Base-by-base conservation (phyloP, 805 yeast species). In the Cyberlindnera bimundalis region DNA sequence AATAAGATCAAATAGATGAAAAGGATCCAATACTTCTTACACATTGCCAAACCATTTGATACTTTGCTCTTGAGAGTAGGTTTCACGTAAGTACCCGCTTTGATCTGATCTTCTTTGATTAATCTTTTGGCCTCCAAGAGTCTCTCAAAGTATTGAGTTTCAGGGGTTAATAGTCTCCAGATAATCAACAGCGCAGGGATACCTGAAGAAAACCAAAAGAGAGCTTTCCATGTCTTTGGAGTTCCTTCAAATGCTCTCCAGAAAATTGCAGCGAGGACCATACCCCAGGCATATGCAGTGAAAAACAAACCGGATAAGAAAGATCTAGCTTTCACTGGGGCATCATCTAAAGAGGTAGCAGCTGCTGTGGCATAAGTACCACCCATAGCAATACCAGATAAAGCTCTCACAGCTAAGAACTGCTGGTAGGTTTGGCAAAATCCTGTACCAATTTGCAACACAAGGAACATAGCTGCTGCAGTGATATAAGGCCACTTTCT, bases 171-270 rank as follows among this genome's bases (percentile, higher is more conserved):
- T 43, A 71, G 47, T 60, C 89, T 71, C 80, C 81, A 80, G 27
- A 65, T 42, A 28, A 79, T 71, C 40, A 83, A 66, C 6, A 81
- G 47, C 19, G 75, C 71, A 3, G 86, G 81, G 4, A 80, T 71
- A 30, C 82, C 81, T 11, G 87, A 74, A 28, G 79, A 72, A 55
- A 84, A 81, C 89, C 89, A 83, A 62, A 79, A 83, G 33, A 81
- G 62, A 1, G 85, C 68, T 53, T 83, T 69, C 91, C 91, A 83
- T 4, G 76, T 71, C 46, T 79, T 71, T 3, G 61, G 55, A 13
- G 72, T 58, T 8, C 67, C 53, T 42, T 73, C 70, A 42, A 81
- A 66, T 6, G 86, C 88, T 47, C 85, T 68, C 59, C 70, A 75
- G 64, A 82, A 82, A 25, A 79, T 61, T n/a, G 78, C 82, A 1